phyloP scores from a whole-genome alignment of 2,329 filamentous ascomycete species.

The Colletotrichum sp. region DNA sequence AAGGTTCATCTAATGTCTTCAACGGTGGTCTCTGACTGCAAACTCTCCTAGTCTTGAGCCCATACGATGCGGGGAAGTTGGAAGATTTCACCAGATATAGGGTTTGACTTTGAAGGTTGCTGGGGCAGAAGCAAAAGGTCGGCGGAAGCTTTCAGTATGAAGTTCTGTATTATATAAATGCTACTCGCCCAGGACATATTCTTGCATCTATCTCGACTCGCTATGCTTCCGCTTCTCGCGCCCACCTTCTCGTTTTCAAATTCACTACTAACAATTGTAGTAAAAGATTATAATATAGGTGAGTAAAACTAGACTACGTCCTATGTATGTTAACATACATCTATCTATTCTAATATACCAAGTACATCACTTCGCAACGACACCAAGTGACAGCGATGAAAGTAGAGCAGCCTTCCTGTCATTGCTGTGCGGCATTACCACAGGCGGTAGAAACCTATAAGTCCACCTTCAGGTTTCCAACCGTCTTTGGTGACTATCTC shows the following conservation, averaged over 20 bases:
- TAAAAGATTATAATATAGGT: rapidly evolving
- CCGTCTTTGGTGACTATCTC: not conserved
- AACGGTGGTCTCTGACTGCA: not conserved
- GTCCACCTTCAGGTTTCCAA: not conserved
- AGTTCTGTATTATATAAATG: not conserved
- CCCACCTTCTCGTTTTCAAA: rapidly evolving
- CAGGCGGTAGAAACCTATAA: not conserved
- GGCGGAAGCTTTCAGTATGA: not conserved
- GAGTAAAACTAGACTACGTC: not conserved
- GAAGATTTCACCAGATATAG: not conserved
- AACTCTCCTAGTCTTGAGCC: rapidly evolving
- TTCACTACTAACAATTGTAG: rapidly evolving
- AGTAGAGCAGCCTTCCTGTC: not conserved
- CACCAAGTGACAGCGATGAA: not conserved
- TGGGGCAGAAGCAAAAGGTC: not conserved
- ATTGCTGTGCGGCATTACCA: not conserved
- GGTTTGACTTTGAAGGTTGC: not conserved
- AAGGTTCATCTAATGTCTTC: not conserved
- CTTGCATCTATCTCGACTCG: rapidly evolving
- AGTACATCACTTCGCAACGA: not conserved
- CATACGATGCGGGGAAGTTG: not conserved
- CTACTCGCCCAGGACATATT: rapidly evolving
- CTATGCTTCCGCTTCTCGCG: not conserved
- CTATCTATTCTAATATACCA: not conserved
- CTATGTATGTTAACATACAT: not conserved